Evolutionary conservation across 2,329 filamentous ascomycete species (phyloP).

Genomic region (Clonostachys chloroleuca): DNA sequence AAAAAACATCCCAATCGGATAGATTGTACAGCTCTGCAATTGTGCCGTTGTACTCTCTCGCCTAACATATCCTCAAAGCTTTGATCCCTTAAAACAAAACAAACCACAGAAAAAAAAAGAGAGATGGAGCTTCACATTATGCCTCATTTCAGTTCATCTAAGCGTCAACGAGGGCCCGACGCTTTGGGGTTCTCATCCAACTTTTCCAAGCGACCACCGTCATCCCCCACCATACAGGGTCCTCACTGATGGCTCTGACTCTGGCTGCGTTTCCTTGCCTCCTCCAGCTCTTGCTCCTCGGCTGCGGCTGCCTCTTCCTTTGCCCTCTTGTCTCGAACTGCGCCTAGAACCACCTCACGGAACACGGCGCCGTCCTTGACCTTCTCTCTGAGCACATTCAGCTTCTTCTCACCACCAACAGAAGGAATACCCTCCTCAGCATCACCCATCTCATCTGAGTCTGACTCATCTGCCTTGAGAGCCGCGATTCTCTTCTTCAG

Average conservation of each 20-base stretch:
- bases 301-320: conserved; percentile 5
- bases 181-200: too few species aligned
- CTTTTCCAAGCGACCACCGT: too few species aligned
- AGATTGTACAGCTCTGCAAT: too few species aligned
- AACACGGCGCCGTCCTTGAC: conserved; percentile 6
- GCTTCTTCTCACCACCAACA: conserved; percentile 5
- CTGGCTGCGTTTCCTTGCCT: conserved; percentile 2
- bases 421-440: conserved; percentile 48
- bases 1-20: too few species aligned
- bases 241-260: neutral
- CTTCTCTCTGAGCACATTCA: conserved; percentile 2
- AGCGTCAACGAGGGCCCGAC: too few species aligned
- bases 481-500: conserved; percentile 92
- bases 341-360: conserved; percentile 6
- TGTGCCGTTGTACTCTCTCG: too few species aligned
- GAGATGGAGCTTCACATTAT: too few species aligned
- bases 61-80: too few species aligned
- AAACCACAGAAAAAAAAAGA: too few species aligned
- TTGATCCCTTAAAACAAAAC: too few species aligned
- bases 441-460: conserved; percentile 65
- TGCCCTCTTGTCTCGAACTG: conserved; percentile 4
- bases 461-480: conserved; percentile 90
- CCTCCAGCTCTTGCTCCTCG: conserved; percentile 3
- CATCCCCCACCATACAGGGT: too few species aligned
- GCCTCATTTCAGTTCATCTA: too few species aligned